Evolutionary conservation across 2,329 filamentous ascomycete genomes (phyloP), one percentile per base, ranked within the genome.

Genomic region (Venturia oleaginea): DNA sequence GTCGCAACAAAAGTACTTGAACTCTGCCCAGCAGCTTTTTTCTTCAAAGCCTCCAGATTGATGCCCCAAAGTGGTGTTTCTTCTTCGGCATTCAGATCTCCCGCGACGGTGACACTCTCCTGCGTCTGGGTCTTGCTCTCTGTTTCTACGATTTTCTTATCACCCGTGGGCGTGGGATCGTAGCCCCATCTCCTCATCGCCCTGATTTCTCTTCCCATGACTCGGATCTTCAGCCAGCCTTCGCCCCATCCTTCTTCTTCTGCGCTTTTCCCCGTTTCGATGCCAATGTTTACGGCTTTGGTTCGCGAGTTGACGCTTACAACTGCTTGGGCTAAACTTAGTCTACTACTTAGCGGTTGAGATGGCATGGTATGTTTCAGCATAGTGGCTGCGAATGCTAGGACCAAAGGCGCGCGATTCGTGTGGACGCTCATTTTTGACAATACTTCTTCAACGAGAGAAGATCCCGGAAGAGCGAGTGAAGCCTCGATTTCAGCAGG

Each of bases 241-340:
- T 87, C 82, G 0, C 87, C 88, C 81, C 88, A 89, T 0, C 86
- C 86, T 70, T 89, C 84, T 46, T 90, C 84, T 57, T 90, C 88
- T 0, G 86, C 87, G 43, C 81, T 82, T 8, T 82, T 79, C 0
- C 84, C 84, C 61, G 80, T 84, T 67, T 89, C 85, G 24, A 96
- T 78, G 0, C 91, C 91, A 37, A 96, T 76, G 67, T 83, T 88
- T 34, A 87, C 81, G 11, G 91, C 91, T 75, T 92, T 92, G 42
- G 84, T 85, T 68, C 86, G 84, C 66, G 89, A 91, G 71, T 93
- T 94, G 34, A 86, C 86, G 72, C 90, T 92, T 19, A 95, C 89
- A 1, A 94, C 86, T 0, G 90, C 91, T 74, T 96, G 91, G 0
- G 87, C 90, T 24, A 96, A 78, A 71, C 91, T 95, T 24, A 96